Percentiles rank a stretch among this genome's conserved stretches.
These are phyloP conservation scores for Colletotrichum lini DNA, from an alignment of 2,329 filamentous ascomycete species.

Conservation along the genomic window DNA sequence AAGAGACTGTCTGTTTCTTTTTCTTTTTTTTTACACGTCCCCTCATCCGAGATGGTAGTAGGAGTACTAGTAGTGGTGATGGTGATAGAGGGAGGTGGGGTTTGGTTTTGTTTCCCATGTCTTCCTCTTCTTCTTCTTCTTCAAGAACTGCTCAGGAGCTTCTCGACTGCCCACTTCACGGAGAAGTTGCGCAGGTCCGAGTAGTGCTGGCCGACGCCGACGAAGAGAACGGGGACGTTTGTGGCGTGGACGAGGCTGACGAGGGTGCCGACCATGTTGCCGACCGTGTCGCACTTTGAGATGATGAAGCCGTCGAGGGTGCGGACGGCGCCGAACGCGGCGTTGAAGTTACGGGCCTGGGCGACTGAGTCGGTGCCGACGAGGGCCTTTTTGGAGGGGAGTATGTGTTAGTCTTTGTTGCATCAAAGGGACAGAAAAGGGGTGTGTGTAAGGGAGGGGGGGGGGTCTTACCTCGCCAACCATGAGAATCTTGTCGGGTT, in stretches of 20 bases:
- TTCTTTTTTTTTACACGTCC: neutral
- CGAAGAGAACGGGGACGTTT: conserved; percentile 93
- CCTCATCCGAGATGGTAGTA: too few species aligned
- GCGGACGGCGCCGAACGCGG: conserved; percentile 85
- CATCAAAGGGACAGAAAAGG: neutral
- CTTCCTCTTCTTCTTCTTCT: too few species aligned
- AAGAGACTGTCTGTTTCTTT: neutral
- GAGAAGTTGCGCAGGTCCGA: conserved; percentile 78
- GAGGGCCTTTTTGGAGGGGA: conserved; percentile 71
- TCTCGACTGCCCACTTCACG: conserved; percentile 79
- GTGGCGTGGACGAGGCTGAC: conserved; percentile 99
- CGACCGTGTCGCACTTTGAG: conserved; percentile 97
- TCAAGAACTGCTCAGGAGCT: conserved; percentile 69
- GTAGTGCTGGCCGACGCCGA: conserved; percentile 82
- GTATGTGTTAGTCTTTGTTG: conserved; percentile 8
- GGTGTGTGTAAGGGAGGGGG: neutral
- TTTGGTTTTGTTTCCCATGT: too few species aligned
- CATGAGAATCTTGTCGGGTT: conserved; percentile 99
- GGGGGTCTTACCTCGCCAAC: conserved; percentile 70
- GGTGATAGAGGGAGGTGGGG: too few species aligned
- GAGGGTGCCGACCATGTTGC: conserved; percentile 97
- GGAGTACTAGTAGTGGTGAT: too few species aligned
- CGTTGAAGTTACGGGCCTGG: conserved; percentile 96
- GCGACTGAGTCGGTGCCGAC: conserved; percentile 96
- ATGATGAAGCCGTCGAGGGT: conserved; percentile 97